A percentile compares a stretch with the other conserved stretches of the same genome.
Evolutionary conservation across 1,139 yeast genomes (phyloP).

Genomic region (Yamadazyma pseudoaaseri): DNA sequence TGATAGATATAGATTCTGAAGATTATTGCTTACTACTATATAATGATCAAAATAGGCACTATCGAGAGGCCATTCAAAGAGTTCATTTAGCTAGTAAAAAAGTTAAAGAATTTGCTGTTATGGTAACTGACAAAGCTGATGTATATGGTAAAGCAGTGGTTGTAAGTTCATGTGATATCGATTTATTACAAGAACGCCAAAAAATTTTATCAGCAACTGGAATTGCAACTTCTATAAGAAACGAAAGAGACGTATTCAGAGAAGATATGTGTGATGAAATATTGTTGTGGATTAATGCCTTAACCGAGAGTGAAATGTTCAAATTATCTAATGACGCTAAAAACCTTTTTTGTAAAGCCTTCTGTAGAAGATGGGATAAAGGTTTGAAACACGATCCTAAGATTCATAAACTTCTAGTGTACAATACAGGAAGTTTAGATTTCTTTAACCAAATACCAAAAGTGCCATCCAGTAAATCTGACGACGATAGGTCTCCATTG

Average conservation of each 20-base stretch:
- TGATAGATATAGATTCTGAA: slow-evolving; percentile 44
- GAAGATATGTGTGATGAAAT: slow-evolving; percentile 83
- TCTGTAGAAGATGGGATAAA: slow-evolving; percentile 52
- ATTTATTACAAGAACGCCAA: slow-evolving; percentile 53
- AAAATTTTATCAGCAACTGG: slow-evolving; percentile 57
- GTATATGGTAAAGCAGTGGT: slow-evolving; percentile 69
- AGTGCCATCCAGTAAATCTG: slow-evolving; percentile 16
- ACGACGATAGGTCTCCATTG: slow-evolving; percentile 9
- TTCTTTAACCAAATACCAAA: slow-evolving; percentile 34
- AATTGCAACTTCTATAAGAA: slow-evolving; percentile 63
- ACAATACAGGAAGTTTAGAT: slow-evolving; percentile 35
- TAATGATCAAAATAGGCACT: slow-evolving; percentile 79
- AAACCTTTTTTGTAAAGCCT: slow-evolving; percentile 55
- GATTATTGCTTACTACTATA: slow-evolving; percentile 63
- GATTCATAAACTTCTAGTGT: slow-evolving; percentile 15
- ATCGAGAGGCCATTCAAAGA: slow-evolving; percentile 68
- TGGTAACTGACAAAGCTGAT: slow-evolving; percentile 70
- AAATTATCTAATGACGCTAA: slow-evolving; percentile 49
- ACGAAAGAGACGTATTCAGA: slow-evolving; percentile 67
- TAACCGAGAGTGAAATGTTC: slow-evolving; percentile 56
- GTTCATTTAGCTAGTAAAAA: slow-evolving; percentile 65
- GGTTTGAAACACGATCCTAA: slow-evolving; percentile 31
- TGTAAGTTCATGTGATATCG: slow-evolving; percentile 52
- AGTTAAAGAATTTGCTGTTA: slow-evolving; percentile 64
- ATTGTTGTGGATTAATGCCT: slow-evolving; percentile 59